Base-by-base conservation (phyloP, 768 basidiomycete species). In the Tubosaeta brunneosetosa region DNA sequence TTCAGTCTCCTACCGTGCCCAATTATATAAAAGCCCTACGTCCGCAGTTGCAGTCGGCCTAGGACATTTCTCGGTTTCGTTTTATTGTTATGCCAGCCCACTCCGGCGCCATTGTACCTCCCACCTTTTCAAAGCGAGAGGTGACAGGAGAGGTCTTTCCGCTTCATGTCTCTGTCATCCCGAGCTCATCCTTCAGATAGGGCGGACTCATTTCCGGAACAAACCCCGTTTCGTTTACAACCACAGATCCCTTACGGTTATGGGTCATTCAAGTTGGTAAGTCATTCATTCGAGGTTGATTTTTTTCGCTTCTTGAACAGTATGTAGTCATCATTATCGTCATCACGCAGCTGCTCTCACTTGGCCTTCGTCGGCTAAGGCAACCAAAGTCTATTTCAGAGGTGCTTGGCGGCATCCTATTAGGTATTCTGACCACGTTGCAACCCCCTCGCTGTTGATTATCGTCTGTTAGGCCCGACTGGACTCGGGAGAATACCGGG, bases 311-410 rank as follows among this genome's bases (percentile, higher is more conserved):
- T 13, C 40, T 36, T 56, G 46, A 58, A 10, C 9, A 4, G 2
- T 16, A 9, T 9, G 5, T 58, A 88, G 88, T 86, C 45, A 77
- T 97, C 55, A 97, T 97, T 71, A 79, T 97, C 46, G 69, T 77
- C 37, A 88, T 84, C 47, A 85, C 88, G 2, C 88, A 88, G 63
- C 56, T 89, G 25, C 79, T 94, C 16, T 80, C 84, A 2, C 76
- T 91, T 17, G 73, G 66, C 3, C 75, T 97, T 34, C 74, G 80
- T 14, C 86, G 78, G 66, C 69, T 95, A 31, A 79, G 80, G 22
- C 94, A 97, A 61, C 95, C 95, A 8, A 85, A 81, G 61, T 88
- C 90, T 43, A 88, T 90, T 25, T 85, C 88, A 8, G 88, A 91
- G 55, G 82, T 95, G 32, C 70, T 97, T 33, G 92, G 88, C 3